phyloP scores from a whole-genome alignment of 345 rosid species.

The Theobroma cacao region DNA sequence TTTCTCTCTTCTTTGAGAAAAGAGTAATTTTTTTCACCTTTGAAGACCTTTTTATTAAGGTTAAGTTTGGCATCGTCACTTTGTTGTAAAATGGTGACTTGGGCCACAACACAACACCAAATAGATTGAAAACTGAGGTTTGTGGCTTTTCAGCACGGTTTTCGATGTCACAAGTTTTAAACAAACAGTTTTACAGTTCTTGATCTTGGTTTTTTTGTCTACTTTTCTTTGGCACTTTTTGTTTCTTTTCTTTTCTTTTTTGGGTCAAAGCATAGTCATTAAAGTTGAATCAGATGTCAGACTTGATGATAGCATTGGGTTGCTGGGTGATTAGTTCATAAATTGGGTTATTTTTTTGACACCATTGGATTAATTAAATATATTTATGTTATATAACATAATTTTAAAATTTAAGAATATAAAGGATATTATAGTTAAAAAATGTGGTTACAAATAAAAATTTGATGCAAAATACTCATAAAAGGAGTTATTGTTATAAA shows the following conservation, averaged over 20 bases:
- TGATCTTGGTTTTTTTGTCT: neutral
- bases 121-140: neutral
- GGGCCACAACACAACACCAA: neutral
- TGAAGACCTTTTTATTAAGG: neutral
- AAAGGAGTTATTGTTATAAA: neutral
- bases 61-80: neutral
- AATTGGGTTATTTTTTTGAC: too few relatives aligned
- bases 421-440: neutral
- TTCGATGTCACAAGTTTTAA: neutral
- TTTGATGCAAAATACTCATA: neutral
- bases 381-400: too few relatives aligned
- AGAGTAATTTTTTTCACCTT: neutral
- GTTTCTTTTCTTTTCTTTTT: neutral
- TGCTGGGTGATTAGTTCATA: neutral
- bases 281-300: neutral
- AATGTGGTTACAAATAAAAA: neutral
- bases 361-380: neutral
- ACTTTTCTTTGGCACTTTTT: neutral
- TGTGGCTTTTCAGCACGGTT: neutral
- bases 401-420: too few relatives aligned
- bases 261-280: neutral
- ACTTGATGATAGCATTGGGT: neutral
- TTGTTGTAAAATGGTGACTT: neutral
- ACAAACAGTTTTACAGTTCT: neutral
- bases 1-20: neutral